Conservation (phyloP, 768 basidiomycete species). For the Jaapia argillacea region DNA sequence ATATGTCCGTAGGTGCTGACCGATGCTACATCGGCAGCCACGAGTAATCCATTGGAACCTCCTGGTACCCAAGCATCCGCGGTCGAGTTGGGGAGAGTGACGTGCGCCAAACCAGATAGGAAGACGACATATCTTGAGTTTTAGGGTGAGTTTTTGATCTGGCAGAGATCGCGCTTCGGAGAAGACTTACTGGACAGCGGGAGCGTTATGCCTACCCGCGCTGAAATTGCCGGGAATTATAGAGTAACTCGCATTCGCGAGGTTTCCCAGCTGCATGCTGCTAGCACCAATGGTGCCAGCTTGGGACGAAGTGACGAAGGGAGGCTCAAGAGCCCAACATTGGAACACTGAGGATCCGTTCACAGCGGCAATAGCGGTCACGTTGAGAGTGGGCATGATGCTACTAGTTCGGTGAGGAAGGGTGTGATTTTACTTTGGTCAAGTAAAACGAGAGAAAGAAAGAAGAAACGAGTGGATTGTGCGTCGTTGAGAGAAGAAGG, state of each 20-base stretch:
- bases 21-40: slow-evolving; percentile 11
- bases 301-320: slow-evolving; percentile 13
- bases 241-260: slow-evolving; percentile 16
- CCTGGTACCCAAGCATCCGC: slow-evolving; percentile 10
- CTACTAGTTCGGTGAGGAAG: too few species aligned
- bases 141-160: not conserved
- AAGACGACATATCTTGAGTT: slow-evolving; percentile 13
- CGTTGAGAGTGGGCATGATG: slow-evolving; percentile 9
- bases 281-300: slow-evolving; percentile 17
- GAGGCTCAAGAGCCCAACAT: slow-evolving; percentile 16
- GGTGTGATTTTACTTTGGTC: too few species aligned
- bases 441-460: too few species aligned
- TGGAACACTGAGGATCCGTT: slow-evolving; percentile 11
- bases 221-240: slow-evolving; percentile 34
- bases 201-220: slow-evolving; percentile 43
- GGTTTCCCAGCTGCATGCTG: slow-evolving; percentile 12
- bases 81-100: slow-evolving; percentile 12
- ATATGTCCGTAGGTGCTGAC: slow-evolving; percentile 11
- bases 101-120: slow-evolving; percentile 14
- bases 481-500: too few species aligned
- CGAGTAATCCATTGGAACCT: slow-evolving; percentile 12
- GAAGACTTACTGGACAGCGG: slow-evolving; percentile 27
- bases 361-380: slow-evolving; percentile 7
- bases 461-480: too few species aligned
- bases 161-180: not conserved